Base-by-base conservation (phyloP, 208 protist genomes). In the Trypanosomatidae sp. region DNA sequence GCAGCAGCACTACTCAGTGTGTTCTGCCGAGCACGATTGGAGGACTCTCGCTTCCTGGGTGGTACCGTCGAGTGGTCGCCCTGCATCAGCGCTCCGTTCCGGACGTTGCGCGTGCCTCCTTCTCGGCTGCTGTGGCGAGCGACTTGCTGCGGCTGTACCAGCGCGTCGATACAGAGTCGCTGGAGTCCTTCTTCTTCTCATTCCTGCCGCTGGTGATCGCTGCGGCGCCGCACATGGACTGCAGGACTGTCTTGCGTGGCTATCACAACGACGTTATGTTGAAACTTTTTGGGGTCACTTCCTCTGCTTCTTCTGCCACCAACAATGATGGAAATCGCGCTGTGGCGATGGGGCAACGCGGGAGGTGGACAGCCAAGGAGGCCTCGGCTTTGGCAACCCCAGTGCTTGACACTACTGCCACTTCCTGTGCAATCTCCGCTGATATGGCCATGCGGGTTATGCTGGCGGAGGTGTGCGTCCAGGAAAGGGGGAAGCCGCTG, bases 111-210 rank as follows among this genome's bases (percentile, higher is more conserved):
- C 76, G 76, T 5, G 66, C 65, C 53, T 64, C 74, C 7, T 76
- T 84, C 22, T 53, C 43, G 0, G 55, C 71, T 52, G 79, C 74
- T 25, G 58, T 87, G 25, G 69, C 66, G 15, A 69, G 36, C 30
- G 87, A 89, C 33, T 46, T 92, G 22, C 81, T 76, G 69, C 71
- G 73, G 22, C 65, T 80, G 30, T 92, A 86, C 72, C 77, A 80
- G 46, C 69, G 74, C 55, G 71, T 79, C 67, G 87, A 89, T 41
- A 62, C 72, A 13, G 66, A 84, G 44, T 76, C 69, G 1, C 60
- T 73, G 0, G 56, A 41, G 28, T 22, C 73, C 33, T 81, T 81
- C 44, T 77, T 65, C 55, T 22, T 65, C n/a, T 39, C 12, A 1
- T 39, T 77, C 8, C 41, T 77, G 50, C 66, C 71, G 15, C 17